Evolutionary conservation across 2,329 filamentous ascomycete genomes (phyloP).

Genomic region (Ophiognomonia clavigignenti-juglandacearum): DNA sequence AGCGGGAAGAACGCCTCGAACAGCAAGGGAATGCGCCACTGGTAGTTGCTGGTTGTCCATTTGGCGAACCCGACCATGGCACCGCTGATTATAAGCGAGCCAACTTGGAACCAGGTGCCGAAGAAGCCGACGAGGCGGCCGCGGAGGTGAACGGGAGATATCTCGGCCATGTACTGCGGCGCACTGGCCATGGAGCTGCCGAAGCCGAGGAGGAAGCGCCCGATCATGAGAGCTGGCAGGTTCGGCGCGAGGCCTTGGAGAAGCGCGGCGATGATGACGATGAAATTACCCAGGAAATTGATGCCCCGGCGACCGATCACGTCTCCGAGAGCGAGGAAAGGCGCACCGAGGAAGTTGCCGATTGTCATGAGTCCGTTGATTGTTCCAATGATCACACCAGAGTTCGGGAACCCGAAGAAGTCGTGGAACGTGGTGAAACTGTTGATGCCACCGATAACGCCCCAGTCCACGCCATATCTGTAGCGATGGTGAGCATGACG

Average conservation of each 20-base stretch:
- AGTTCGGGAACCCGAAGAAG: conserved; percentile 37
- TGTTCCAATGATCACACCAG: conserved; percentile 34
- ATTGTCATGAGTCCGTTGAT: conserved; percentile 45
- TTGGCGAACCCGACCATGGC: conserved; percentile 37
- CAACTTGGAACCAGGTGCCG: conserved; percentile 41
- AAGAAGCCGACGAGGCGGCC: conserved; percentile 42
- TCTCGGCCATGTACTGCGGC: conserved; percentile 25
- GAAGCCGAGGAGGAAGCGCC: conserved; percentile 31
- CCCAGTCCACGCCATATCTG: conserved; percentile 42
- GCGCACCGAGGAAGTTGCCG: conserved; percentile 41
- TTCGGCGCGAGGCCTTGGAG: conserved; percentile 41
- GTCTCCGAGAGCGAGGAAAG: conserved; percentile 45
- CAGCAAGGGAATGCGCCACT: conserved; percentile 35
- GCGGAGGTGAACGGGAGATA: conserved; percentile 27
- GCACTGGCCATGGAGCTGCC: conserved; percentile 25
- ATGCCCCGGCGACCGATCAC: conserved; percentile 46
- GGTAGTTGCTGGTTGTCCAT: conserved; percentile 30
- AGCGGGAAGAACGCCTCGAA: conserved; percentile 43
- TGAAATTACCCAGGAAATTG: conserved; percentile 39
- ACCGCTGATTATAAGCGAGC: conserved; percentile 35
- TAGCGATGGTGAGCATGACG: background rate
- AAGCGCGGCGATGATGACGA: conserved; percentile 39
- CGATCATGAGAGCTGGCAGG: conserved; percentile 31
- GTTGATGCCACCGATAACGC: conserved; percentile 42
- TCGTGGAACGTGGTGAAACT: conserved; percentile 35